Percentiles rank a stretch among this genome's conserved stretches.
phyloP scores from a whole-genome alignment of 306 rosid genomes.

The Vigna angularis region DNA sequence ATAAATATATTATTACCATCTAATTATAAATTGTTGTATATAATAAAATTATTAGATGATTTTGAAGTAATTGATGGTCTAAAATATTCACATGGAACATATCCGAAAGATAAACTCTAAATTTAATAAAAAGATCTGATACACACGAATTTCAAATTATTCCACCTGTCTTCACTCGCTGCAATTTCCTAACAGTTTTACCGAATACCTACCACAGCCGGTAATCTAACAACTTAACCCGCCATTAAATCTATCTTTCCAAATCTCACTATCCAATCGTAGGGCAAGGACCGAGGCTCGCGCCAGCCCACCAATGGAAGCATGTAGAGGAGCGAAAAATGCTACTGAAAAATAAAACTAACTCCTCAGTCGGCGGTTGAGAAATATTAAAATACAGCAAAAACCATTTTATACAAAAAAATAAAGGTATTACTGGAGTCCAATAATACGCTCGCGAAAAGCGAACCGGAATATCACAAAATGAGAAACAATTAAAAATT shows the following conservation, averaged over 20 bases:
- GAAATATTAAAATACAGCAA: background rate
- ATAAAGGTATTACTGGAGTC: background rate
- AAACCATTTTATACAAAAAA: background rate
- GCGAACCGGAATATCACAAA: background rate
- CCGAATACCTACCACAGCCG: background rate
- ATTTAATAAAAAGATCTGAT: too few species aligned
- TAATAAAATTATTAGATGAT: too few species aligned
- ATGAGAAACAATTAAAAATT: background rate
- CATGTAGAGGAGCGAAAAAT: background rate
- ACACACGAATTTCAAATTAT: too few species aligned
- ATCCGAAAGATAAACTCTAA: too few species aligned
- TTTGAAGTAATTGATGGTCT: too few species aligned
- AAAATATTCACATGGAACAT: too few species aligned
- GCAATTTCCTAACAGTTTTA: background rate
- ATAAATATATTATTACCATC: too few species aligned
- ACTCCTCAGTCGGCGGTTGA: conserved; percentile 46
- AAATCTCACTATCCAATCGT: background rate
- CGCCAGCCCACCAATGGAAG: background rate
- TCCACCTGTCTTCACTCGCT: background rate
- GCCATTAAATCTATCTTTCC: background rate
- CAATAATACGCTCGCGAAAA: background rate
- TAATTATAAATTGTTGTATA: too few species aligned
- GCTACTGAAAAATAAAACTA: conserved; percentile 28
- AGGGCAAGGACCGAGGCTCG: background rate
- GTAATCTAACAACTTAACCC: background rate